These are phyloP conservation scores for Spathaspora gorwiae DNA, from an alignment of 805 yeast genomes.

Conservation along the genomic window DNA sequence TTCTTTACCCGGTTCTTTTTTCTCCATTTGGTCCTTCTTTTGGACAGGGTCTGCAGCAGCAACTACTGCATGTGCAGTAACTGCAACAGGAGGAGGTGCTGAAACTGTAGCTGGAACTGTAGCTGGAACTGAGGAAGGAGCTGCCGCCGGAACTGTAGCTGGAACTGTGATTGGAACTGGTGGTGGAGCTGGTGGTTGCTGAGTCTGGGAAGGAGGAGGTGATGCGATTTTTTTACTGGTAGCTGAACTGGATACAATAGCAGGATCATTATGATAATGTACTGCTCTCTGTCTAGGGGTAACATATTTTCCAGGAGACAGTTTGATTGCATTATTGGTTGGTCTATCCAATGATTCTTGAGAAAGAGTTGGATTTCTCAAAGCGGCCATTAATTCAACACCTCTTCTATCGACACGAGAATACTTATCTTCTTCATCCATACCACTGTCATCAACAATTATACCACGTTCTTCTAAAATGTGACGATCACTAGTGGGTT, in stretches of 20 bases:
- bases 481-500: slow-evolving; percentile 67
- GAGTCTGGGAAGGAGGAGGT: neutral
- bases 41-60: neutral
- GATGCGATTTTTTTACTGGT: slow-evolving; percentile 12
- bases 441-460: slow-evolving; percentile 70
- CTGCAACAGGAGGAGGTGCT: no score
- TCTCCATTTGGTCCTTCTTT: neutral
- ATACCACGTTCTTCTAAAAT: slow-evolving; percentile 89
- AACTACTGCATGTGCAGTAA: no score
- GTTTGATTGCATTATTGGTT: neutral
- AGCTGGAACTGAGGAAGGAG: neutral
- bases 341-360: slow-evolving; percentile 6
- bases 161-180: neutral
- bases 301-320: slow-evolving; percentile 38
- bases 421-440: slow-evolving; percentile 94
- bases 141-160: neutral
- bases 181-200: neutral
- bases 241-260: slow-evolving; percentile 55
- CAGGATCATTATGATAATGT: slow-evolving; percentile 57
- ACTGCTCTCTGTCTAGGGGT: slow-evolving; percentile 57
- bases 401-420: slow-evolving; percentile 81
- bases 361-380: slow-evolving; percentile 27
- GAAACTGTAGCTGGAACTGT: neutral
- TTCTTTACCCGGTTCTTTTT: no score
- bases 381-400: slow-evolving; percentile 45